Base-by-base conservation (phyloP, 306 rosid species). In the Sphenostylis stenocarpa region DNA sequence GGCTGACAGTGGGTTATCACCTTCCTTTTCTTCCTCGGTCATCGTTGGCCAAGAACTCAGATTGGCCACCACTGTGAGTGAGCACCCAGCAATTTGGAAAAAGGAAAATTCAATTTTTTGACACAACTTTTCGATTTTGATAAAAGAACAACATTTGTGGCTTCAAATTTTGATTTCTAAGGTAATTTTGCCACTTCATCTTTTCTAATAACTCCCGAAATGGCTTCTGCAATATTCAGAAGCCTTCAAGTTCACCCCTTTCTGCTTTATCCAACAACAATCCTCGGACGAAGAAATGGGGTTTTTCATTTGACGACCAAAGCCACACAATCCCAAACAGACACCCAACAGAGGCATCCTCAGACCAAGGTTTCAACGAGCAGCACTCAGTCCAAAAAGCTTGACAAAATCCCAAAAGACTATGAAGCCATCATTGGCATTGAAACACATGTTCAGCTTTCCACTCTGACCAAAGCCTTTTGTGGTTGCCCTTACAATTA, bases 401-500 rank as follows among this genome's bases (percentile, higher is more conserved):
- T 87, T 11, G 88, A 89, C n/a, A 86, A 75, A 78, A 77, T 85
- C 73, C 78, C 87, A 20, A 86, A 89, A 76, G 89, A 92, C 53
- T 92, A 88, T 60, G 98, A 95, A 78, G 86, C 97, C 36, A 12
- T 92, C 55, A 92, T 92, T 76, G 98, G 93, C 2, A 90, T 95
- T 20, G 98, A 95, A 80, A 92, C 97, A 52, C 98, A 92, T 72
- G 98, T 95, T 55, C 98, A 95, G 88, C 97, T 90, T 51, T 88
- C 93, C 3, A 92, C 98, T 73, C 86, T 78, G 23, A 92, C 97
- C 72, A 92, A 95, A 88, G 97, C 97, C 57, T 95, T 95, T 56
- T 95, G 97, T 70, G 73, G 86, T 23, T 95, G 97, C 67, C 96
- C 97, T 52, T 92, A 92, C 84, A 85, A 21, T 84, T 92, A 90